Base-by-base conservation (phyloP, 2,329 filamentous ascomycete species). In the Fusarium longipes region DNA sequence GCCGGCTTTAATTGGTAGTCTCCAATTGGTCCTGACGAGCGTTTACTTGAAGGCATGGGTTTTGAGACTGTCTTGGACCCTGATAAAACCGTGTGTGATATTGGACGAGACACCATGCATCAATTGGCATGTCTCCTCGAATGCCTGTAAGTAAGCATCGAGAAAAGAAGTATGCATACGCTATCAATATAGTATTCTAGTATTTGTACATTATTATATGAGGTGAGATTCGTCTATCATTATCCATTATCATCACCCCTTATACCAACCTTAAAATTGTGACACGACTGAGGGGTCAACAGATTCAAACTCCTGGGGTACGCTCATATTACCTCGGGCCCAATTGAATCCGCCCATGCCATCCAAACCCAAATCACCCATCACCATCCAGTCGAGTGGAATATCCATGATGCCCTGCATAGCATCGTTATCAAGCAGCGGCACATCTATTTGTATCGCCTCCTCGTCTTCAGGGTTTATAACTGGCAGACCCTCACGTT, bases 321-420 rank as follows among this genome's bases (percentile, higher is more conserved):
- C 39, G 15, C 39, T 43, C 33, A 59, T 40, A 6, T 33, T 30
- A 11, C 60, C 61, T 24, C 45, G 49, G 27, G 36, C 43, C 71
- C 68, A 74, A 9, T 57, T 51, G 30, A 71, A 57, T 3, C 61
- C 67, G 7, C 62, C 62, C 56, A 74, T 63, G 6, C 57, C 55
- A 47, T 74, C 72, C 62, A 73, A 67, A 6, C 63, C 71, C 4
- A 73, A 39, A 11, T 70, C 67, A 2, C 59, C 65, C 57, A 63
- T 63, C 2, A 45, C 39, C 60, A 74, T 66, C 72, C 72, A 74
- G 59, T 74, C 70, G 20, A 74, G 62, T 5, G 64, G 58, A 63
- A 74, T 70, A 12, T 74, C 72, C 55, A 72, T 56, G 6, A 74
- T 60, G 3, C 64, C 67, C 35, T 73, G 68, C 68, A 73, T 73